Percentiles rank a stretch among this genome's conserved stretches.
Conservation (phyloP, 192 early-diverging fungal genomes). For the Podila epigama region DNA sequence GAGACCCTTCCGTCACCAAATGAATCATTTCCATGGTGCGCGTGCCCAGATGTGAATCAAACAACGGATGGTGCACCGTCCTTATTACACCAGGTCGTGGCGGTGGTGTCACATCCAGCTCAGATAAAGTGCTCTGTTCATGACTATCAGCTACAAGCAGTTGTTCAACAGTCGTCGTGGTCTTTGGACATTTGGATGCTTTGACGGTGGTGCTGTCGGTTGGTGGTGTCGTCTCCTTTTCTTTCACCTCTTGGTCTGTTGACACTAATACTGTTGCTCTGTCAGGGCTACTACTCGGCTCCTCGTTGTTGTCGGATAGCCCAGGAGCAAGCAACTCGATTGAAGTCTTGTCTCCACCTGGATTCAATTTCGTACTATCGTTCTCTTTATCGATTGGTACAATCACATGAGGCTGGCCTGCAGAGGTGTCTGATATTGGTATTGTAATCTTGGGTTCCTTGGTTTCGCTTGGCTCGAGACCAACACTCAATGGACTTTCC, state of each 20-base stretch:
- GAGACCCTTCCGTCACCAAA: conserved; percentile 19
- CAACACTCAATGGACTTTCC: background rate
- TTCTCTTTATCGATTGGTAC: background rate
- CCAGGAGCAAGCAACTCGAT: background rate
- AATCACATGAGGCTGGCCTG: too few species aligned
- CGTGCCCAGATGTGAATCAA: conserved; percentile 9
- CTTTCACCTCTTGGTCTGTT: too few species aligned
- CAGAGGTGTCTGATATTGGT: background rate
- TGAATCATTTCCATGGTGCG: conserved; percentile 21
- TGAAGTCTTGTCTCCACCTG: background rate
- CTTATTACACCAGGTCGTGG: background rate
- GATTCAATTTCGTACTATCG: background rate
- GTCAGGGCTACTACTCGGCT: too few species aligned
- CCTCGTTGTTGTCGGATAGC: background rate
- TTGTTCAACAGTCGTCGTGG: too few species aligned
- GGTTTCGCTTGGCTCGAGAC: background rate
- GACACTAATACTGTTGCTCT: too few species aligned
- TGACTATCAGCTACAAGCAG: background rate
- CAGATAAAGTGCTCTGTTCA: background rate
- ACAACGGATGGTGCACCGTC: conserved; percentile 21
- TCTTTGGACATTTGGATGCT: too few species aligned
- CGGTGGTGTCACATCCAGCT: background rate
- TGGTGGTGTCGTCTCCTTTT: background rate
- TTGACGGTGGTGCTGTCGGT: too few species aligned
- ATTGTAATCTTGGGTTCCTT: background rate